Evolutionary conservation across 2,329 filamentous ascomycete genomes (phyloP), one percentile per base, ranked within the genome.

Genomic region (Aphanocladium album): DNA sequence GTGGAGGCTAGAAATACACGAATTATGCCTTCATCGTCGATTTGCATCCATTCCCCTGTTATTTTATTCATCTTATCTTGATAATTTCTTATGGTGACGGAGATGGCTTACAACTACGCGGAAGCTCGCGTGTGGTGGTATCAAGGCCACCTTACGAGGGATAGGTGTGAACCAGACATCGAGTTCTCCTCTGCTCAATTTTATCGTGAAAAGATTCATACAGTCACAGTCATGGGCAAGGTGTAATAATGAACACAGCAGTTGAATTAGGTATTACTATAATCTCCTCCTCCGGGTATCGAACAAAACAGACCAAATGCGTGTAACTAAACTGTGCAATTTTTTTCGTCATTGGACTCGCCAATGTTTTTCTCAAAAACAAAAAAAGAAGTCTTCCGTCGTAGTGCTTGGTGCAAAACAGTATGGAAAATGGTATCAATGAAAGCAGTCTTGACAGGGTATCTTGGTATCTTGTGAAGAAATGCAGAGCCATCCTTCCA

Each of bases 401-500:
- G 50, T 51, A 58, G 62, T 60, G 49, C 41, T 60, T 64, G 65
- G 60, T 64, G 56, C 66, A 67, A 65, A 69, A 66, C 65, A 68
- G 66, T 70, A 70, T 72, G 66, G 66, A 74, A 73, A 73, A 67
- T 74, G 73, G 73, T 75, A 75, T 75, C 73, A 74, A 69, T 71
- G 71, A 75, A 76, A 75, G 74, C 77, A 79, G 76, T 79, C 75
- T 80, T 73, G 75, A 79, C 75, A 77, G 79, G 79, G 79, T 81
- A 81, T 81, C 79, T 80, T 76, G 77, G 74, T 76, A 76, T 76
- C 74, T 76, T 74, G 71, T 71, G 71, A 75, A 74, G 70, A 82
- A 81, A 83, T 82, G 79, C 80, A 82, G 76, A 80, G 77, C 78
- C 70, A 68, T 76, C 73, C 73, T 72, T 74, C 77, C 78, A 74